phyloP scores from a whole-genome alignment of 2,329 filamentous ascomycete species.

The Daldinia sp. region DNA sequence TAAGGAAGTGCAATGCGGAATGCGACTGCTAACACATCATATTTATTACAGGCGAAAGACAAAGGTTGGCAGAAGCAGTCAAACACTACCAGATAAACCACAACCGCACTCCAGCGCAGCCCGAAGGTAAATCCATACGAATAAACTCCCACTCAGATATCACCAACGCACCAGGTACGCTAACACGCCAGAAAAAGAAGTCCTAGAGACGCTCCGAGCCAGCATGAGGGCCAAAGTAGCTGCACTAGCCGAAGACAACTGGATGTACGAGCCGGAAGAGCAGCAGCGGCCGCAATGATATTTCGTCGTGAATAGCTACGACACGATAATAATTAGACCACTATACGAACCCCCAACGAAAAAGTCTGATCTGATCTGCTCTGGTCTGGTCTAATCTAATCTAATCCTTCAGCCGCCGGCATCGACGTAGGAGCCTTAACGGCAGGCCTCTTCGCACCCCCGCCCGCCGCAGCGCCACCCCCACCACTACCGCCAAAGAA shows the following conservation, averaged over 20 bases:
- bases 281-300: slow-evolving; percentile 54
- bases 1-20: background rate
- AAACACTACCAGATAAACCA: slow-evolving; percentile 70
- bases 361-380: background rate
- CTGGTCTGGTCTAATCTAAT: slow-evolving; percentile 56
- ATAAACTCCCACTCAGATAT: background rate
- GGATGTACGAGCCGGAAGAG: slow-evolving; percentile 86
- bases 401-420: slow-evolving; percentile 70
- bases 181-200: slow-evolving; percentile 59
- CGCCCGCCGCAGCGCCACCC: slow-evolving; percentile 58
- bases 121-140: slow-evolving; percentile 67
- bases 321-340: slow-evolving; percentile 12
- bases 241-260: slow-evolving; percentile 83
- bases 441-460: slow-evolving; percentile 56
- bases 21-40: slow-evolving; percentile 41
- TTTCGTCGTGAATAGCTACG: slow-evolving; percentile 19
- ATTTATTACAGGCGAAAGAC: slow-evolving; percentile 64
- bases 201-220: slow-evolving; percentile 75
- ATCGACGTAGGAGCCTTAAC: slow-evolving; percentile 60
- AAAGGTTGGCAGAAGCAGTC: slow-evolving; percentile 70
- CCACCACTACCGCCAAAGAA: slow-evolving; percentile 88
- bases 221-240: slow-evolving; percentile 79
- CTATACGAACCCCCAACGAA: background rate
- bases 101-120: slow-evolving; percentile 69
- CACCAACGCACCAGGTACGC: background rate